phyloP scores from a whole-genome alignment of 106 monocot species.

The Iris macrosiphon region DNA sequence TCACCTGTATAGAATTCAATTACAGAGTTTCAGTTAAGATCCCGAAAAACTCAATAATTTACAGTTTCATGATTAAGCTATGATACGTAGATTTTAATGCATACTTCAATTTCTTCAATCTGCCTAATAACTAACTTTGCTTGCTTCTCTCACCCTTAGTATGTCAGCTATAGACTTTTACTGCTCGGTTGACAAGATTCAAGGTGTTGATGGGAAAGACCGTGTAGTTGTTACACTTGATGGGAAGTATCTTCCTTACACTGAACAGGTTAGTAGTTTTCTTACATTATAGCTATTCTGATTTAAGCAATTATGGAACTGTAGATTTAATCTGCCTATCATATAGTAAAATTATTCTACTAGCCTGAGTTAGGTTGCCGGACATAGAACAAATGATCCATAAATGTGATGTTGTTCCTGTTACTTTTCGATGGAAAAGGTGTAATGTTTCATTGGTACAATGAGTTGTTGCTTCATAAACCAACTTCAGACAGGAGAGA shows the following conservation, averaged over 20 bases:
- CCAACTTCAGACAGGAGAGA: too few species aligned
- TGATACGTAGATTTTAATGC: too few species aligned
- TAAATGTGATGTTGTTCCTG: neutral
- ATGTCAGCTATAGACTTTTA: conserved; percentile 96
- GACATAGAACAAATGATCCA: neutral
- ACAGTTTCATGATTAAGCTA: too few species aligned
- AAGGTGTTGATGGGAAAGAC: conserved; percentile 81
- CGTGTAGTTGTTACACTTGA: conserved; percentile 90
- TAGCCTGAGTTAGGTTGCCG: neutral
- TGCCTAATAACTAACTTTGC: neutral
- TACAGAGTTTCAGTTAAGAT: too few species aligned
- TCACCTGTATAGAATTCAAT: too few species aligned
- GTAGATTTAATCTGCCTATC: neutral
- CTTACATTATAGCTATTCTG: neutral
- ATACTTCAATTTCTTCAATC: neutral
- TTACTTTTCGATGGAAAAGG: neutral
- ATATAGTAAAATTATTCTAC: neutral
- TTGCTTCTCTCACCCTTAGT: conserved; percentile 23
- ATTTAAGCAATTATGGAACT: neutral
- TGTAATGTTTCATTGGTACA: too few species aligned
- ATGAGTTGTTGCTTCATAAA: too few species aligned
- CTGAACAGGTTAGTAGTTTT: conserved; percentile 55
- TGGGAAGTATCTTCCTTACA: conserved; percentile 83
- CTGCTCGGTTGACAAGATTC: conserved; percentile 82
- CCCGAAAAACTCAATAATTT: too few species aligned